A percentile compares a stretch with the other conserved stretches of the same genome.
Evolutionary conservation across 208 protist genomes (phyloP).

Genomic region (Vickermania ingenoplastis): DNA sequence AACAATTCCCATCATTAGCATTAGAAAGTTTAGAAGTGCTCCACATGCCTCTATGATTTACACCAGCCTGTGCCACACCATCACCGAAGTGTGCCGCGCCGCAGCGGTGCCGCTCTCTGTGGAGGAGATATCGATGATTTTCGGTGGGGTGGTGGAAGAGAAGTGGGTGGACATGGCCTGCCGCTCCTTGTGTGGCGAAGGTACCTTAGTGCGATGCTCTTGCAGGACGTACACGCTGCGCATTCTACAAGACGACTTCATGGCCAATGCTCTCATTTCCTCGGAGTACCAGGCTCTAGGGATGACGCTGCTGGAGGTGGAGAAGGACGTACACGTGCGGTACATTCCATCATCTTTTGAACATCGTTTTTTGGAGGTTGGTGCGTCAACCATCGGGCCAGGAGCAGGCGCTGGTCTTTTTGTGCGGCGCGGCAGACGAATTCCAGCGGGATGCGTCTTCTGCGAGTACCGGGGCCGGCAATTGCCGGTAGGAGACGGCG

Average conservation of each 20-base stretch:
- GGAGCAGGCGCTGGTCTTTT: conserved; percentile 70
- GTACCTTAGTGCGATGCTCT: conserved; percentile 35
- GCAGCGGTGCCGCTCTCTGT: conserved; percentile 51
- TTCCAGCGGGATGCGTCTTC: conserved; percentile 66
- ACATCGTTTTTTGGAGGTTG: conserved; percentile 78
- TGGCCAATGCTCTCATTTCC: conserved; percentile 50
- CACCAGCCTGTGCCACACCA: conserved; percentile 42
- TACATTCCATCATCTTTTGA: conserved; percentile 58
- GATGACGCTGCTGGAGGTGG: conserved; percentile 51
- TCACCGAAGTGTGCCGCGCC: conserved; percentile 57
- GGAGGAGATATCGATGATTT: conserved; percentile 24
- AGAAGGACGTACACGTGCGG: conserved; percentile 25
- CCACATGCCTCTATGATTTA: too few relatives aligned
- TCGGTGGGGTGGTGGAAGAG: conserved; percentile 42
- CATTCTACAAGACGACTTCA: conserved; percentile 22
- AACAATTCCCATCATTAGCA: too few relatives aligned
- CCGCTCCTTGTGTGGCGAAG: conserved; percentile 48
- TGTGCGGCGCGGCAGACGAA: conserved; percentile 38
- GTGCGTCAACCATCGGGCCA: conserved; percentile 38
- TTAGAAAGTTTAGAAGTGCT: too few relatives aligned
- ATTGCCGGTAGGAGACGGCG: conserved; percentile 14
- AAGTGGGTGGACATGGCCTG: conserved; percentile 50
- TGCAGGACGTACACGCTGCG: conserved; percentile 48
- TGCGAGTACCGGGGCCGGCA: conserved; percentile 72
- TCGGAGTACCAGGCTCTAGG: conserved; percentile 72